Evolutionary conservation across 31 red algal species (phyloP).

Genomic region (Endocladia muricata): DNA sequence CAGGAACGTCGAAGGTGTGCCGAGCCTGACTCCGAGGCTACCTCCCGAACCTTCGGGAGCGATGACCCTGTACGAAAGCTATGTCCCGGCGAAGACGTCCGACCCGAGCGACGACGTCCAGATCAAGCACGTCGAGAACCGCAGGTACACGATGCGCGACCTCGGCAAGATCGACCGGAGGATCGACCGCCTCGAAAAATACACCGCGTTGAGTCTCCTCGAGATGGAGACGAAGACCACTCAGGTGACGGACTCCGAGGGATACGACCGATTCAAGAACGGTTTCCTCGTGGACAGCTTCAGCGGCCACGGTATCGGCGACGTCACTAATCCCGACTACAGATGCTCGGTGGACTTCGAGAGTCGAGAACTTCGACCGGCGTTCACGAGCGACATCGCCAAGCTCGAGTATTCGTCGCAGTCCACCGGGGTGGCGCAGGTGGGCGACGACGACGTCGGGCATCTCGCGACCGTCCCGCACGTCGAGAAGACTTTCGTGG

Average conservation of each 20-base stretch:
- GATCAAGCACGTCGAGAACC: background rate
- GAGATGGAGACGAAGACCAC: background rate
- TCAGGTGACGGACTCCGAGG: background rate
- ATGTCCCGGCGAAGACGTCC: background rate
- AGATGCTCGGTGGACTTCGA: too few species aligned
- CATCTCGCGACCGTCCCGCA: too few species aligned
- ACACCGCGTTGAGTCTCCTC: background rate
- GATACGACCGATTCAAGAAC: background rate
- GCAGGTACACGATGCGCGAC: background rate
- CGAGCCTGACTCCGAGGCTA: background rate
- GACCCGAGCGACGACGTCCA: background rate
- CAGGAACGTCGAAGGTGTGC: background rate
- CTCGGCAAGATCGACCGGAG: background rate
- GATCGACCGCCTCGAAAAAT: background rate
- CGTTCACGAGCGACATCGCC: too few species aligned
- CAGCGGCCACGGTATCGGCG: too few species aligned
- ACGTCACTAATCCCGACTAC: too few species aligned
- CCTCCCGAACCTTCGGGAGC: background rate
- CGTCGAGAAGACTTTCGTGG: too few species aligned
- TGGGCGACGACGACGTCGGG: too few species aligned
- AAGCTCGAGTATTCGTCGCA: too few species aligned
- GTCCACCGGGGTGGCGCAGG: too few species aligned
- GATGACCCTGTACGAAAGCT: background rate
- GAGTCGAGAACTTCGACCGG: too few species aligned
- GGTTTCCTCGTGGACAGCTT: background rate